A percentile compares a stretch with the other conserved stretches of the same genome.
Conservation (phyloP, 2,329 filamentous ascomycete species). For the Xylaria sp. region DNA sequence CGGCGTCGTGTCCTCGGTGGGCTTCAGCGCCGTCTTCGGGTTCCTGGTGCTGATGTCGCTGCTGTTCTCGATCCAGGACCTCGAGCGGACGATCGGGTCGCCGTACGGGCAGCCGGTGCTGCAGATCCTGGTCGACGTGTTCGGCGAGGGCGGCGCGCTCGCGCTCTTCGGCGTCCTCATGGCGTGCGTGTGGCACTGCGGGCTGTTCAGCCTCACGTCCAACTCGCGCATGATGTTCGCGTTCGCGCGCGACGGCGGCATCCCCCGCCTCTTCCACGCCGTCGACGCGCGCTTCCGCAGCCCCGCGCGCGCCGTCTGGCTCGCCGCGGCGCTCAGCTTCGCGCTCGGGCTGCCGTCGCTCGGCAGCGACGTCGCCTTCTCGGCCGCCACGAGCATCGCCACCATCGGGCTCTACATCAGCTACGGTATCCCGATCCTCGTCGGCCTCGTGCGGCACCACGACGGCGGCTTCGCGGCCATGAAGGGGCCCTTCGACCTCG, state of each 20-base stretch:
- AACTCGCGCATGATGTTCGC: conserved; percentile 75
- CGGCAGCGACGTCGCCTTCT: conserved; percentile 75
- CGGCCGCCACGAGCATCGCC: conserved; percentile 77
- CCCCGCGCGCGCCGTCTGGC: conserved; percentile 68
- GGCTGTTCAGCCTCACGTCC: conserved; percentile 73
- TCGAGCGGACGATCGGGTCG: conserved; percentile 61
- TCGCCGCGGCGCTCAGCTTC: conserved; percentile 70
- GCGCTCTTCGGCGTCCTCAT: conserved; percentile 75
- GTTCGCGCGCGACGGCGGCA: conserved; percentile 74
- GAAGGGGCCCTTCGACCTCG: conserved; percentile 60
- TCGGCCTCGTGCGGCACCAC: conserved; percentile 53
- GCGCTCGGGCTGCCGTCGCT: conserved; percentile 79
- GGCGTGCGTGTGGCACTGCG: conserved; percentile 76
- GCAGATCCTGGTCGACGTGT: conserved; percentile 74
- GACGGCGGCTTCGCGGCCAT: conserved; percentile 51
- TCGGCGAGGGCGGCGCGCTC: conserved; percentile 75
- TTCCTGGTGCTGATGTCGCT: conserved; percentile 72
- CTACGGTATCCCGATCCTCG: conserved; percentile 73
- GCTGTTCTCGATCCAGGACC: conserved; percentile 76
- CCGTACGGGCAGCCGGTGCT: conserved; percentile 76
- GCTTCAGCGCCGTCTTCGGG: conserved; percentile 62
- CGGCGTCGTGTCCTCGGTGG: conserved; percentile 59
- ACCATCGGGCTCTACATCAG: conserved; percentile 78
- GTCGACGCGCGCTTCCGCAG: conserved; percentile 69
- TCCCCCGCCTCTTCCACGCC: conserved; percentile 67